Evolutionary conservation across 305 asterid genomes (phyloP), one percentile per base, ranked within the genome.

Genomic region (Petunia hybrid): DNA sequence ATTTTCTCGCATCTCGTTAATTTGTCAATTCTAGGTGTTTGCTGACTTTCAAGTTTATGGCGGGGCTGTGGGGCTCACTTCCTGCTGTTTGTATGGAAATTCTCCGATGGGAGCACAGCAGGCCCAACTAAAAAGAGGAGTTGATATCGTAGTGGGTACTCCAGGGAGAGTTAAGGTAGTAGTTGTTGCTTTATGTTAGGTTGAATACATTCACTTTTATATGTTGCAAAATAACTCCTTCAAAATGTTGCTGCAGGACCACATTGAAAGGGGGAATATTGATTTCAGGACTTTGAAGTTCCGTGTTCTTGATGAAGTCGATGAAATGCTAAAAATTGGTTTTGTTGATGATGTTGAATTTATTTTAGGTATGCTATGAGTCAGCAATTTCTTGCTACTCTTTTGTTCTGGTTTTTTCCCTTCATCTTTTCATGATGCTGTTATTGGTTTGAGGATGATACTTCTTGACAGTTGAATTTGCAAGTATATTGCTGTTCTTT

Each of bases 241-340:
- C 35, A 69, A 43, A 56, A n/a, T 69, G 74, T 8, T 77, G 39
- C 43, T 62, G 55, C 92, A 92, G 97, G 97, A 96, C 91, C 96
- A 91, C 82, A 83, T 94, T 35, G 94, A 91, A 84, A 92, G 97
- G 85, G 97, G 94, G 45, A 92, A 89, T 84, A 80, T 96, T 64
- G 94, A 96, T 89, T 91, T 96, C 41, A 78, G 97, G 74, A 70
- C 89, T 7, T 87, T 96, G 38, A 89, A 89, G 89, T 96, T 96
- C 80, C 95, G 99, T 42, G 97, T 93, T 8, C 99, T 96, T 80
- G 99, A 96, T 45, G 99, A 96, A 85, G 98, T 98, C 77, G 99
- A 96, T 93, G 99, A 96, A 86, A 96, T 96, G 99, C 84, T 96
- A 89, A 92, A 94, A 86, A 94, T 94, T 97, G 99, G 99, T 67